Conservation (phyloP, 2,329 filamentous ascomycete genomes). For the Colletotrichum acutatum region DNA sequence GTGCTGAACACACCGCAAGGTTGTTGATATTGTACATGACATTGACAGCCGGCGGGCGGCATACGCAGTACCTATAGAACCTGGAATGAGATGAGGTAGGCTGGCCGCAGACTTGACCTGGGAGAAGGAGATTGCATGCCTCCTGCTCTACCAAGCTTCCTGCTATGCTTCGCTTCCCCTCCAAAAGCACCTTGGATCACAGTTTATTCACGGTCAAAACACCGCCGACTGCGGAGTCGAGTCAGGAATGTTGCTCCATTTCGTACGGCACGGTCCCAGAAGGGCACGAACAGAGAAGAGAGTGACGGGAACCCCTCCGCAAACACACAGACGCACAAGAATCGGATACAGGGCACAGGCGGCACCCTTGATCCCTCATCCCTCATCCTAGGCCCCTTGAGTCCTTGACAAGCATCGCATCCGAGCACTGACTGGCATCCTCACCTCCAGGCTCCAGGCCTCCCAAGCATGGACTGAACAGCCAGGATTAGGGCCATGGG, state of each 20-base stretch:
- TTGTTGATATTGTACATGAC: neutral
- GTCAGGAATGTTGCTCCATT: conserved; percentile 9
- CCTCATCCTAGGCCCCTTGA: neutral
- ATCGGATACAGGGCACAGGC: neutral
- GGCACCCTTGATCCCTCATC: neutral
- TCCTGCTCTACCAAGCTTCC: neutral
- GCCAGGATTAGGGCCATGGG: neutral
- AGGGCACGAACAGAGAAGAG: neutral
- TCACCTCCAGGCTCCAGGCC: neutral
- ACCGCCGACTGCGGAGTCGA: neutral
- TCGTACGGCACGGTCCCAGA: neutral
- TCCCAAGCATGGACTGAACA: neutral
- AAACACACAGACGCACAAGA: neutral
- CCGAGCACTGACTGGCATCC: too few species aligned
- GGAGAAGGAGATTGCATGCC: neutral
- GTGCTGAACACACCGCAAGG: neutral
- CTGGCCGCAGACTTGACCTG: neutral
- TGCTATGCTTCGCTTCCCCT: neutral
- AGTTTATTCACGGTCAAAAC: neutral
- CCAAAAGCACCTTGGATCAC: neutral
- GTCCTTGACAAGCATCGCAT: conserved; percentile 3
- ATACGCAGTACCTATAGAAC: too few species aligned
- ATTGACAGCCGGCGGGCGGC: neutral
- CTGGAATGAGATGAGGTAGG: neutral
- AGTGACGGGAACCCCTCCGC: neutral